Evolutionary conservation across 192 early-diverging fungal species (phyloP), one percentile per base, ranked within the genome.

Genomic region (Entomortierella lignicola): DNA sequence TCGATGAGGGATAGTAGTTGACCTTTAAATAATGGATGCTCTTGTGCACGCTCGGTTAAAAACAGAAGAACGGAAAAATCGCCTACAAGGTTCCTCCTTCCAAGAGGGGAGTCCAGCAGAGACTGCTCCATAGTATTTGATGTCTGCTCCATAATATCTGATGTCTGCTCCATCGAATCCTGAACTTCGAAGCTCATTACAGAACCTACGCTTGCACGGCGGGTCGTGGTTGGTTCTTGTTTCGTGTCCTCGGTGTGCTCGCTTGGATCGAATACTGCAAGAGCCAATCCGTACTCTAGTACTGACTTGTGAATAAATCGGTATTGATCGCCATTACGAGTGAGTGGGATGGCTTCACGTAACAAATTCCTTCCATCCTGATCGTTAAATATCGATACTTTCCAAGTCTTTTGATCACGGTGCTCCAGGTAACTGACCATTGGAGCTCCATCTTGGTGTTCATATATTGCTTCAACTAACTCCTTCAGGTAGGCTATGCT

Each of bases 281-380:
- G 15, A 50, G 47, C 47, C 15, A 50, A 17, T 21, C 47, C 47
- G 15, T 50, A 50, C 47, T 50, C 47, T 4, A 50, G 47, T n/a
- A 50, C 47, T 50, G 47, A 50, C 47, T 50, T 17, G 47, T 50
- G 47, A 15, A 50, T 50, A 15, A 50, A 50, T 15, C 47, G 47
- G 21, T 50, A 50, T 15, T 50, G 47, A 21, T 15, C 21, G 47
- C 47, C 47, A 17, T n/a, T 50, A 17, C 47, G 47, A 50, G 21
- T 50, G 4, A 50, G 18, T 15, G 47, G 47, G 15, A 17, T 4
- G 15, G 47, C 47, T 21, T 50, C 47, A 4, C 47, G 47, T 21
- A 50, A 50, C 7, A 50, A 17, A 21, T 21, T 4, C 47, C 4
- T 15, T 4, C 47, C 18, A 50, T 50, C 47, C 4, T 50, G 4